Evolutionary conservation across 768 basidiomycete species (phyloP), one percentile per base, ranked within the genome.

Genomic region (Candolleomyces efflorescens): DNA sequence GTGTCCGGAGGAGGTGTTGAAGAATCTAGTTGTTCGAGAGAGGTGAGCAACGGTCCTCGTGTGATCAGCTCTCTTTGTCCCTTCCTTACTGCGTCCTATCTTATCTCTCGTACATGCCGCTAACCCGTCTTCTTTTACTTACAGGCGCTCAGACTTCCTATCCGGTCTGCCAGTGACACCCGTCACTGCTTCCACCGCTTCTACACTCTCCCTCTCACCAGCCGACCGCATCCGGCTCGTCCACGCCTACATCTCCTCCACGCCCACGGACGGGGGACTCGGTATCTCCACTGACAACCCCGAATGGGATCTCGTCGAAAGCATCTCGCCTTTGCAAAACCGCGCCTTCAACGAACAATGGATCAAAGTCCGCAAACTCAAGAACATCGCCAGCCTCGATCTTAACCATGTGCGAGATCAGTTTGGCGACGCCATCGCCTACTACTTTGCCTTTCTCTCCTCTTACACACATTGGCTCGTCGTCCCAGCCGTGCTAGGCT

Each of bases 361-460:
- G 94, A 79, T 92, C 54, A 80, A 82, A 22, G 73, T 82, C 10
- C 94, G 94, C 90, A 85, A 85, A 13, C 78, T 77, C 7, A 80
- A 80, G 32, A 79, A 84, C 27, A 79, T 87, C 49, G 84, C 82
- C 13, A 83, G 82, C 18, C 78, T 82, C 10, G 80, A 87, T 58
- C 79, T 90, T n/a, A 82, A 81, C 50, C 79, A 80, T 55, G 82
- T 96, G 48, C 82, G 88, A 41, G 81, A 87, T 62, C 88, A 92
- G 82, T 93, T 92, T 62, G 94, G 94, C 11, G 90, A 91, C 66
- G 79, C 84, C 0, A 74, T 94, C 15, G 91, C 92, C 1, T 80
- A 93, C 37, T 95, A 99, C 73, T 98, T 95, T 71, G 82, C 84
- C 50, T 97, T 96, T 76, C 80, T 98, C 17, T 82, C 84, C 5